Conservation (phyloP, 306 rosid species). For the Arachis stenosperma region DNA sequence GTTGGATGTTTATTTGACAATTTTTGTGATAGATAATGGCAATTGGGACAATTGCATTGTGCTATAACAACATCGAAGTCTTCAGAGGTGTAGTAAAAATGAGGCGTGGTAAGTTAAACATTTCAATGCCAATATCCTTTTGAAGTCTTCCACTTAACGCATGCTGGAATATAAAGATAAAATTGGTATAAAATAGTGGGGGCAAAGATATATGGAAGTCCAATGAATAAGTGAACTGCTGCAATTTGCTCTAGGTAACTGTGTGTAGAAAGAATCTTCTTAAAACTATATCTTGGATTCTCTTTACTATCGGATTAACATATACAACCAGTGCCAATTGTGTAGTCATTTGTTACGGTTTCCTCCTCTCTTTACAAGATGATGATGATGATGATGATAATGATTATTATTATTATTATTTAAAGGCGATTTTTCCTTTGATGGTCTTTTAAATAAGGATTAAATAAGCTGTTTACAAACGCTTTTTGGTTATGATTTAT, state of each 20-base stretch:
- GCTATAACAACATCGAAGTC: slow-evolving; percentile 88
- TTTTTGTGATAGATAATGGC: slow-evolving; percentile 77
- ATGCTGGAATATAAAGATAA: slow-evolving; percentile 11
- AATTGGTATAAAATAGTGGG: neutral
- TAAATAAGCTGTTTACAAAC: slow-evolving; percentile 23
- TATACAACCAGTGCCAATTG: neutral
- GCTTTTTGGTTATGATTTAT: slow-evolving; percentile 39
- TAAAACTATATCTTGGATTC: slow-evolving; percentile 4
- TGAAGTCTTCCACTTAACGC: slow-evolving; percentile 3
- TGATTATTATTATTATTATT: too few relatives aligned
- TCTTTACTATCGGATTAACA: neutral
- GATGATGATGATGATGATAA: too few relatives aligned
- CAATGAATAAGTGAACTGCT: slow-evolving; percentile 20
- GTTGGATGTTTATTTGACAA: slow-evolving; percentile 42
- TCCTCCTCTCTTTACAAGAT: neutral
- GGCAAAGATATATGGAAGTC: slow-evolving; percentile 1
- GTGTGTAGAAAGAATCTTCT: slow-evolving; percentile 18
- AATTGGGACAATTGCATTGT: slow-evolving; percentile 87
- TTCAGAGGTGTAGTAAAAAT: slow-evolving; percentile 97
- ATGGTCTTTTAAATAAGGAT: neutral
- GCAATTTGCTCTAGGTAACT: slow-evolving; percentile 6
- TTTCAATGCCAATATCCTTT: slow-evolving; percentile 24
- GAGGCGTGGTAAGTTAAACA: slow-evolving; percentile 84
- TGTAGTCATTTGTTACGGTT: slow-evolving; percentile 4
- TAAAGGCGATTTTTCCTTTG: too few relatives aligned